Percentiles rank a stretch among this genome's conserved stretches.
These are phyloP conservation scores for Pseudocercospora crystallina DNA, from an alignment of 2,329 filamentous ascomycete genomes.

Conservation along the genomic window DNA sequence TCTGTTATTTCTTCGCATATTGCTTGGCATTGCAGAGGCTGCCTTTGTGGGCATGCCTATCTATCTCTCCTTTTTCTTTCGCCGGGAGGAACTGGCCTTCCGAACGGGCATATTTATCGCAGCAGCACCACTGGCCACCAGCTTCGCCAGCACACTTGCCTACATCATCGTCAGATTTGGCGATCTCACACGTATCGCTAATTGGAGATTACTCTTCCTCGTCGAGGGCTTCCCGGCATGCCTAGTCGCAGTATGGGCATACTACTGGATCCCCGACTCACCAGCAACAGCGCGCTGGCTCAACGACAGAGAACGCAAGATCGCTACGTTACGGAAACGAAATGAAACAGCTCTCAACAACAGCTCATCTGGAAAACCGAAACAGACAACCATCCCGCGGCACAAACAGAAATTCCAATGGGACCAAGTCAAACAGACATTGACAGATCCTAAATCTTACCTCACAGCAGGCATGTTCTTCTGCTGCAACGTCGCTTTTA, in stretches of 20 bases:
- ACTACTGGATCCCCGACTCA: constrained; percentile 72
- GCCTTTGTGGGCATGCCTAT: constrained; percentile 66
- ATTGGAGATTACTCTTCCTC: constrained; percentile 83
- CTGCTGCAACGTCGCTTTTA: constrained; percentile 83
- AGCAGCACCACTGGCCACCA: constrained; percentile 62
- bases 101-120: constrained; percentile 85
- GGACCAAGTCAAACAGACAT: constrained; percentile 58
- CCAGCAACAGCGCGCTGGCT: constrained; percentile 53
- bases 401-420: constrained; percentile 40
- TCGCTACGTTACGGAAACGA: constrained; percentile 69
- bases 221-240: constrained; percentile 83
- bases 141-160: constrained; percentile 74
- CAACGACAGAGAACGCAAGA: constrained; percentile 51
- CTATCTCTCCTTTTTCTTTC: constrained; percentile 64
- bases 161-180: constrained; percentile 74
- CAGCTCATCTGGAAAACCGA: constrained; percentile 3
- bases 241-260: constrained; percentile 70
- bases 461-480: constrained; percentile 81
- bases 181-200: constrained; percentile 63
- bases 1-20: constrained; percentile 62
- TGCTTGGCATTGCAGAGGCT: constrained; percentile 59
- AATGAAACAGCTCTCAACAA: constrained; percentile 37
- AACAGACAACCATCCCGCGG: constrained; percentile 14
- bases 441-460: constrained; percentile 69
- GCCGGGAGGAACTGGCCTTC: constrained; percentile 72